These are phyloP conservation scores for Fusarium coicis DNA, from an alignment of 2,329 filamentous ascomycete species.

Conservation along the genomic window DNA sequence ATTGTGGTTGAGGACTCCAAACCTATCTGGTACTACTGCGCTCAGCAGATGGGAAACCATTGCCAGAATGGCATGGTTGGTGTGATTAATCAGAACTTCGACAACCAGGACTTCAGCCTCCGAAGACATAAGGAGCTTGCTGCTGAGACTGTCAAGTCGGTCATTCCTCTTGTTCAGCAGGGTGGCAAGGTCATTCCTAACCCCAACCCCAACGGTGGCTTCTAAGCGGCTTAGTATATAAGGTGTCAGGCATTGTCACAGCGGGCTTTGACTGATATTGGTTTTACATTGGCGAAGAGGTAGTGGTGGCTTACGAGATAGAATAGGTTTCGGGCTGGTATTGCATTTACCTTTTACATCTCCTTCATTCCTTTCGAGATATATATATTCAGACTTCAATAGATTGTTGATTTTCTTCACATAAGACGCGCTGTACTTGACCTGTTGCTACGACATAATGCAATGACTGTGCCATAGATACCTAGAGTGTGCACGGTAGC, in stretches of 20 bases:
- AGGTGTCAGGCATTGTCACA: not conserved
- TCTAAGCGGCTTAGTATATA: slow-evolving; percentile 30
- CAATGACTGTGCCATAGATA: fast-evolving
- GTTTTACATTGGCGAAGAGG: not conserved
- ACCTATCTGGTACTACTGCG: slow-evolving; percentile 59
- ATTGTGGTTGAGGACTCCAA: slow-evolving; percentile 53
- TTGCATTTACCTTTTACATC: not conserved
- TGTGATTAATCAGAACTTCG: slow-evolving; percentile 61
- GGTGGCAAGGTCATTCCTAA: slow-evolving; percentile 54
- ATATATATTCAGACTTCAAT: slow-evolving; percentile 2
- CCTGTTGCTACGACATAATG: no score
- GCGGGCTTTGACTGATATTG: not conserved
- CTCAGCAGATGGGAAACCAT: slow-evolving; percentile 55
- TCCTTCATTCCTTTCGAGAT: slow-evolving; percentile 11
- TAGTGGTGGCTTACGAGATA: fast-evolving
- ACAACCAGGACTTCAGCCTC: slow-evolving; percentile 52
- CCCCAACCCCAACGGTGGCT: slow-evolving; percentile 55
- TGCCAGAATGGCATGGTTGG: slow-evolving; percentile 62
- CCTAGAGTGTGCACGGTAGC: not conserved
- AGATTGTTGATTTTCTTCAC: not conserved
- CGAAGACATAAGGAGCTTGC: slow-evolving; percentile 51
- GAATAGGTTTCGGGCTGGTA: not conserved
- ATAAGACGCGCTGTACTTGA: not conserved
- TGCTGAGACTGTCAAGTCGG: slow-evolving; percentile 44
- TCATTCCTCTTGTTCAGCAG: slow-evolving; percentile 48